These are phyloP conservation scores for Amborella trichopoda DNA, from an alignment of 164 flowering plant species.

Conservation along the genomic window DNA sequence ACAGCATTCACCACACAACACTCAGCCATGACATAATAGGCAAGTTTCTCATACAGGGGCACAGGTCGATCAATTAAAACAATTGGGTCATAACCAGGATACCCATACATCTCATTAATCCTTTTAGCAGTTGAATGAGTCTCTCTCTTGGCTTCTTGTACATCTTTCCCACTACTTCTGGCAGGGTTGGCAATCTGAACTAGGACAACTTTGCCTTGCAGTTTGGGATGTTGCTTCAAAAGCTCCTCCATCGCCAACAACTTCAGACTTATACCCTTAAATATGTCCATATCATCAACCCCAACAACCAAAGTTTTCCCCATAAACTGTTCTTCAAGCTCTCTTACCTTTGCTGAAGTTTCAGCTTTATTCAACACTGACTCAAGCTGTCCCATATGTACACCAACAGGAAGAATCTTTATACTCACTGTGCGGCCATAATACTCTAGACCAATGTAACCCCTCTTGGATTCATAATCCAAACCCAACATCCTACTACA, in stretches of 20 bases:
- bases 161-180: slow-evolving; percentile 11
- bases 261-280: slow-evolving; percentile 14
- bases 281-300: slow-evolving; percentile 17
- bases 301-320: slow-evolving; percentile 11
- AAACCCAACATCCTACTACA: slow-evolving; percentile 15
- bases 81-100: slow-evolving; percentile 10
- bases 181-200: slow-evolving; percentile 15
- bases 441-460: slow-evolving; percentile 13
- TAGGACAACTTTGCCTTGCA: slow-evolving; percentile 11
- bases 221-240: slow-evolving; percentile 8
- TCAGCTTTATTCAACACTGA: slow-evolving; percentile 5
- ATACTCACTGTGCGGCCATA: slow-evolving; percentile 10
- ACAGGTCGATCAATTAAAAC: slow-evolving; percentile 7
- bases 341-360: slow-evolving; percentile 8
- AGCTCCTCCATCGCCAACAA: slow-evolving; percentile 13
- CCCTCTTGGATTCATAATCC: slow-evolving; percentile 12
- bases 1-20: slow-evolving; percentile 16
- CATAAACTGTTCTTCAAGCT: slow-evolving; percentile 7
- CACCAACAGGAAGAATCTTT: slow-evolving; percentile 13
- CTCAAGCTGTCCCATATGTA: slow-evolving; percentile 12
- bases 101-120: slow-evolving; percentile 10
- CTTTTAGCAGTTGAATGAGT: slow-evolving; percentile 5
- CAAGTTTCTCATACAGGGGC: slow-evolving; percentile 9
- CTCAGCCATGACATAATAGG: slow-evolving; percentile 10
- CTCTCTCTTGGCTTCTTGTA: slow-evolving; percentile 11